Evolutionary conservation across 208 protist genomes (phyloP).

Genomic region (Wallacemonas collosoma): DNA sequence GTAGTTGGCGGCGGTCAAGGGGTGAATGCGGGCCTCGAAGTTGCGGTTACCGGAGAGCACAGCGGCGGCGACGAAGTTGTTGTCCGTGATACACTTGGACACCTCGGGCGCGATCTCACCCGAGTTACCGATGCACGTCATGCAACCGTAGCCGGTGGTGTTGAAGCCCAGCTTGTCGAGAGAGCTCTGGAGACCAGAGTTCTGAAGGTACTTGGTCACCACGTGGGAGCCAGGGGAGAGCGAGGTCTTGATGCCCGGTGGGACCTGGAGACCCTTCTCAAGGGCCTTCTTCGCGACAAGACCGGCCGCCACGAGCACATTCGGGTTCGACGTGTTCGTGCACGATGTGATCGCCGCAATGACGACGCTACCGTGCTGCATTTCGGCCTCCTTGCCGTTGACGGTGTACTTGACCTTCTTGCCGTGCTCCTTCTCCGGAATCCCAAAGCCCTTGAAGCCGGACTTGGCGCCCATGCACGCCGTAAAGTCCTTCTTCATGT

Average conservation of each 20-base stretch:
- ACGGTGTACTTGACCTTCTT: conserved; percentile 84
- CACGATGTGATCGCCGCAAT: conserved; percentile 97
- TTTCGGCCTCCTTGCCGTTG: conserved; percentile 73
- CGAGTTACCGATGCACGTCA: conserved; percentile 97
- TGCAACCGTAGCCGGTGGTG: conserved; percentile 96
- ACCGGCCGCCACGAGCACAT: conserved; percentile 94
- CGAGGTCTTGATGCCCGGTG: conserved; percentile 94
- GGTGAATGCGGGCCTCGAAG: conserved; percentile 96
- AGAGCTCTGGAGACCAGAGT: conserved; percentile 80
- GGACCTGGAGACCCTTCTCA: conserved; percentile 88
- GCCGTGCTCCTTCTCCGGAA: conserved; percentile 71
- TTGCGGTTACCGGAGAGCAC: conserved; percentile 97
- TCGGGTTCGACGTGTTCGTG: conserved; percentile 97
- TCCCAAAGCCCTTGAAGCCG: conserved; percentile 96
- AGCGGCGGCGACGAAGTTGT: conserved; percentile 93
- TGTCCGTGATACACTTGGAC: conserved; percentile 92
- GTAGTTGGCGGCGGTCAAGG: conserved; percentile 94
- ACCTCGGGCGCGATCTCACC: conserved; percentile 91
- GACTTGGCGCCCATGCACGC: conserved; percentile 86
- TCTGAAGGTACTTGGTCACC: conserved; percentile 94
- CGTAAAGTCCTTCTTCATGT: conserved; percentile 94
- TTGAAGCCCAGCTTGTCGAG: conserved; percentile 92
- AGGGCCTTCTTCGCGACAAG: conserved; percentile 94
- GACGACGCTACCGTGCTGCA: conserved; percentile 94
- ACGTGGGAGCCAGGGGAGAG: conserved; percentile 96